Evolutionary conservation across 345 rosid species (phyloP), one percentile per base, ranked within the genome.

Genomic region (Brassica incana): DNA sequence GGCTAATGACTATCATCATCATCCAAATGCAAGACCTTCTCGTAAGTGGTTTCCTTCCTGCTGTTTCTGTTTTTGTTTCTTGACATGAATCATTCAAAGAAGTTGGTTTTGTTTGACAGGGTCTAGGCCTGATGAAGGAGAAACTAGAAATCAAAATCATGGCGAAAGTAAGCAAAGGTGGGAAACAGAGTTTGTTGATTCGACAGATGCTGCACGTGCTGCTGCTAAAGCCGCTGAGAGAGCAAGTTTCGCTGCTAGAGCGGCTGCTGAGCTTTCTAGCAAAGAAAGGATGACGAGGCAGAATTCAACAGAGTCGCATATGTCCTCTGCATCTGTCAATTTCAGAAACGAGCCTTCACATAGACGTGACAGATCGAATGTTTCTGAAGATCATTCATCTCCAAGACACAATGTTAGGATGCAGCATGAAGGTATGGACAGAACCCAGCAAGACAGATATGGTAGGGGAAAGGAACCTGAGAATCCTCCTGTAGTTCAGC

Each of bases 171-270:
- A 71, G 1, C 76, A 76, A 15, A 71, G 2, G 10, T 89, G 98
- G 96, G 84, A 84, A 63, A 88, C 91, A 92, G 96, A 89, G 83
- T 95, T 95, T 73, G 84, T 74, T 80, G 91, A 88, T 85, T 97
- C 98, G 36, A 87, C 98, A 32, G 82, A 88, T 81, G 99, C 99
- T 84, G 98, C 98, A 15, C 95, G 81, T 80, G 97, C 91, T 11
- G 99, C 99, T 62, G 99, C 98, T 73, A 97, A 93, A 80, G 89
- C 99, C 69, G 99, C 99, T 59, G 99, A 95, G 82, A 88, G 86
- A 83, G 98, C 99, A 25, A 95, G 97, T 73, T 86, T 91, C 68
- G 99, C 99, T 81, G 98, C 99, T 65, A 86, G 97, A 81, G 98
- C 97, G 15, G 97, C 98, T 84, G 98, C 97, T 30, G 90, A 93